Base-by-base conservation (phyloP, 805 yeast genomes). In the Metschnikowia santaceciliae region DNA sequence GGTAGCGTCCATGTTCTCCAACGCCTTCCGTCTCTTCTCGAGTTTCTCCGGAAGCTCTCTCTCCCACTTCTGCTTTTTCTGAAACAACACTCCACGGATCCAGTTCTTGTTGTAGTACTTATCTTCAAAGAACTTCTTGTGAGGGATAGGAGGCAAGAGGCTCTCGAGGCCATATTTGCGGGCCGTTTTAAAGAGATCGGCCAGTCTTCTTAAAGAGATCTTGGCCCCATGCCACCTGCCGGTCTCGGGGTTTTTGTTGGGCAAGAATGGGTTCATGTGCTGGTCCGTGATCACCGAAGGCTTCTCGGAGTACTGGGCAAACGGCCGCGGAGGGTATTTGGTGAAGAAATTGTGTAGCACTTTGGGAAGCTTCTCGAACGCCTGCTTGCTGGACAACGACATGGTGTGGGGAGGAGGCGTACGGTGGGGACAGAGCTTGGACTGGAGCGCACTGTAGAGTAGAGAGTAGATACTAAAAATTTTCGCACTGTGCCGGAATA, bases 321-420 rank as follows among this genome's bases (percentile, higher is more conserved):
- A 82, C n/a, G 90, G 92, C 20, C 84, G 72, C 7, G 97, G 97
- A 32, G 97, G 97, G 63, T 82, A 88, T 66, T 81, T 84, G 46
- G 81, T 75, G 72, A 91, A 90, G 69, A 90, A 91, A 56, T 72
- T 79, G 64, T 82, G 86, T 33, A 90, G 76, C 63, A 78, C 79
- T 46, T 68, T 72, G 17, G 97, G 97, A 39, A 90, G 81, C 67
- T 80, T 76, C 30, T 73, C 64, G 58, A 83, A 86, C 35, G 78
- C 78, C 55, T 71, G 72, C 55, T 70, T 67, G 30, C 74, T 59
- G 13, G 74, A 64, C 53, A 64, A 51, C 34, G 64, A 57, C 68
- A 64, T 64, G 34, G 20, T 56, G 19, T 22, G 4, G 17, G 19
- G 32, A 8, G 30, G 14, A 10, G 23, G 10, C 30, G 47, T 45